Percentiles rank a stretch among this genome's conserved stretches.
Evolutionary conservation across 1,284 basidiomycete species (phyloP).

Genomic region (Heterobasidion parviporum): DNA sequence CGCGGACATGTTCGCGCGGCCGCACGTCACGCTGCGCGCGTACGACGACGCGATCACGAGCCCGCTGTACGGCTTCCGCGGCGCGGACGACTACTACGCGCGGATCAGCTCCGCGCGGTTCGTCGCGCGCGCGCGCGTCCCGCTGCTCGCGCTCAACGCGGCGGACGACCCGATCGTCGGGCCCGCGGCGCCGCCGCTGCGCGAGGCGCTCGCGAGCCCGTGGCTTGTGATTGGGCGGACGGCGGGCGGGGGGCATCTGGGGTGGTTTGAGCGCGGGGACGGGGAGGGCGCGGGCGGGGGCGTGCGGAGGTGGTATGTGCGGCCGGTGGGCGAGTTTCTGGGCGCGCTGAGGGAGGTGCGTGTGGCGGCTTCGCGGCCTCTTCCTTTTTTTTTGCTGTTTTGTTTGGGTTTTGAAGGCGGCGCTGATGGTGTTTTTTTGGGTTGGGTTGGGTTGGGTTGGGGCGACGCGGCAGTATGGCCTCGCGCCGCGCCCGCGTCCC

Average conservation of each 20-base stretch:
- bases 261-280: constrained; percentile 16
- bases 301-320: constrained; percentile 18
- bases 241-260: constrained; percentile 18
- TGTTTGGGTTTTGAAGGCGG: too few species aligned
- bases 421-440: too few species aligned
- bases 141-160: constrained; percentile 18
- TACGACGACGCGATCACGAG: constrained; percentile 15
- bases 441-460: too few species aligned
- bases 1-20: constrained; percentile 8
- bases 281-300: constrained; percentile 2
- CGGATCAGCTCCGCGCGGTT: constrained; percentile 15
- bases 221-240: constrained; percentile 18
- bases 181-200: constrained; percentile 8
- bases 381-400: too few species aligned
- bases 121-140: constrained; percentile 11
- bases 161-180: constrained; percentile 19
- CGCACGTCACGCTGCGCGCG: constrained; percentile 9
- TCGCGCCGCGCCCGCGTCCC: neutral
- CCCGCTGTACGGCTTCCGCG: constrained; percentile 15
- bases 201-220: constrained; percentile 12
- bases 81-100: constrained; percentile 17
- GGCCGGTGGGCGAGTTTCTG: constrained; percentile 17
- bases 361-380: too few species aligned
- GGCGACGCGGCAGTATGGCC: neutral
- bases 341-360: constrained; percentile 11